Evolutionary conservation across 352 stramenopile species (phyloP).

Genomic region (Phytophthora palmivora): DNA sequence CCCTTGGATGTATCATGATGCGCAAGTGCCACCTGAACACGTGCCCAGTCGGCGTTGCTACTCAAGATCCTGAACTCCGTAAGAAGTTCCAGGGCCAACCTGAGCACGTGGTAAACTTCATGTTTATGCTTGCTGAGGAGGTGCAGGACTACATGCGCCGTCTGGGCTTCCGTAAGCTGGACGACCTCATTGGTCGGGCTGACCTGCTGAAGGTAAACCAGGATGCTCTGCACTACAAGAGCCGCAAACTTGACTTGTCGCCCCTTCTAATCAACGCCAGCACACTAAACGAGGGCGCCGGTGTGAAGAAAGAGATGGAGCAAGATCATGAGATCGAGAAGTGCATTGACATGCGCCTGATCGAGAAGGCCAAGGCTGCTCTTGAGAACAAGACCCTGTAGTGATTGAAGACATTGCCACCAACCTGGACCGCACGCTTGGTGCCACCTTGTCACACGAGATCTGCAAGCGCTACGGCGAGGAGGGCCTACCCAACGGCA

Average conservation of each 20-base stretch:
- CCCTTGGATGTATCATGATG: constrained; percentile 98
- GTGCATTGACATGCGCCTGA: constrained; percentile 93
- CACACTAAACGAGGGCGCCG: constrained; percentile 91
- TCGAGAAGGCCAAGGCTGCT: constrained; percentile 84
- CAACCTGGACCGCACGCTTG: constrained; percentile 95
- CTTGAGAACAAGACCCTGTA: constrained; percentile 86
- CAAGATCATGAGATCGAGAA: constrained; percentile 93
- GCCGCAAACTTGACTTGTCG: constrained; percentile 90
- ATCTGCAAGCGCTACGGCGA: constrained; percentile 94
- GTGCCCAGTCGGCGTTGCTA: constrained; percentile 98
- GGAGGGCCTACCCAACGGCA: constrained; percentile 91
- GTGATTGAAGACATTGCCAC: constrained; percentile 75
- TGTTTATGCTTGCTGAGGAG: constrained; percentile 97
- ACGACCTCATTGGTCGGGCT: constrained; percentile 95
- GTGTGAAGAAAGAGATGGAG: constrained; percentile 80
- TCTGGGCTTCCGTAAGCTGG: constrained; percentile 92
- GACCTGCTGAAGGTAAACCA: constrained; percentile 94
- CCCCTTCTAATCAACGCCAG: constrained; percentile 93
- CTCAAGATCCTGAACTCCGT: constrained; percentile 95
- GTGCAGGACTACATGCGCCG: constrained; percentile 80
- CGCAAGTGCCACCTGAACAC: constrained; percentile 98
- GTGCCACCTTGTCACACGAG: constrained; percentile 95
- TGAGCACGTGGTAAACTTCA: constrained; percentile 98
- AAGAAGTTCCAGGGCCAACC: constrained; percentile 96
- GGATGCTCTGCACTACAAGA: constrained; percentile 76